Percentiles rank a stretch among this genome's conserved stretches.
phyloP scores from a whole-genome alignment of 805 yeast species.

The Isabelozyma heimii region DNA sequence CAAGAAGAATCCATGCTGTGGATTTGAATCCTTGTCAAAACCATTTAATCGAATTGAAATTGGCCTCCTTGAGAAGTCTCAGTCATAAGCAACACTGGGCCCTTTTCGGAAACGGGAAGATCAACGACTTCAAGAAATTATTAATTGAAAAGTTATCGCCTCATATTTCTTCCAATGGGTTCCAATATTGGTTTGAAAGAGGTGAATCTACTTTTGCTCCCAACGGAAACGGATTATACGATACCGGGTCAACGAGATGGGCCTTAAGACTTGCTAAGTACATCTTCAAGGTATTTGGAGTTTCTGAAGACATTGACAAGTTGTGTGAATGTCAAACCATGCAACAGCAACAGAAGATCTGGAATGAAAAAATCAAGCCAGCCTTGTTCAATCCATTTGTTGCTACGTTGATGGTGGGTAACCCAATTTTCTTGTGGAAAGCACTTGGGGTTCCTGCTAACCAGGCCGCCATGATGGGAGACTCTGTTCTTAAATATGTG shows the following conservation, averaged over 20 bases:
- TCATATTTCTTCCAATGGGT: conserved; percentile 73
- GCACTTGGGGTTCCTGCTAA: conserved; percentile 88
- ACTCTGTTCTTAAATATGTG: conserved; percentile 67
- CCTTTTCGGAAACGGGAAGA: conserved; percentile 73
- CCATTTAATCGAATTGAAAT: conserved; percentile 73
- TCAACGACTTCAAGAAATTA: conserved; percentile 42
- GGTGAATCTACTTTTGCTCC: conserved; percentile 57
- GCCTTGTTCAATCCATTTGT: conserved; percentile 69
- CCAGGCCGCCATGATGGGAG: conserved; percentile 78
- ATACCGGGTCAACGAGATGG: conserved; percentile 87
- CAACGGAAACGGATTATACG: conserved; percentile 63
- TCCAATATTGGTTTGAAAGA: conserved; percentile 74
- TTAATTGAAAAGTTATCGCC: conserved; percentile 59
- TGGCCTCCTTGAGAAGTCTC: conserved; percentile 64
- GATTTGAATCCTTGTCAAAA: conserved; percentile 83
- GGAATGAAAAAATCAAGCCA: conserved; percentile 65
- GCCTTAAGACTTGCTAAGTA: conserved; percentile 67
- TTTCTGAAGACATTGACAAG: conserved; percentile 47
- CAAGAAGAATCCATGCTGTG: conserved; percentile 77
- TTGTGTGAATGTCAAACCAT: conserved; percentile 58
- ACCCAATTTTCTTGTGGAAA: conserved; percentile 83
- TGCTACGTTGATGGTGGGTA: conserved; percentile 67
- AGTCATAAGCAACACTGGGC: conserved; percentile 64
- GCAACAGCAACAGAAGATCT: conserved; percentile 60
- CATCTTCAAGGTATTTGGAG: conserved; percentile 57